A percentile compares a stretch with the other conserved stretches of the same genome.
Evolutionary conservation across 2,329 filamentous ascomycete genomes (phyloP).

Genomic region (Penicillium sp.): DNA sequence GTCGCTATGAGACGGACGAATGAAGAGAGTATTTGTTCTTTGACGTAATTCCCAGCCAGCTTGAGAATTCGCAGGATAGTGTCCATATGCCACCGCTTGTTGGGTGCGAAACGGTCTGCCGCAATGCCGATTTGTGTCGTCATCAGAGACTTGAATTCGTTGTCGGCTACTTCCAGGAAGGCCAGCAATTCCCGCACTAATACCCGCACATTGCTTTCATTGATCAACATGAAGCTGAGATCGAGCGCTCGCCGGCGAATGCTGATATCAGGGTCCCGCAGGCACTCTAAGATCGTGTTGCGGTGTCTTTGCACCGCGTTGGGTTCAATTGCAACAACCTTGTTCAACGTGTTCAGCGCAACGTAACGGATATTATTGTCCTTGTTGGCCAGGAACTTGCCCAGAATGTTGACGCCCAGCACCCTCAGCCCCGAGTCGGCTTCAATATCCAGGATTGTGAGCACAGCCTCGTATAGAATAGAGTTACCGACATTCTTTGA

Average conservation of each 20-base stretch:
- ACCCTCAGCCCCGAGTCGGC: conserved; percentile 93
- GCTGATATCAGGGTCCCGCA: conserved; percentile 96
- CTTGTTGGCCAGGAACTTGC: conserved; percentile 96
- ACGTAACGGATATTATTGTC: conserved; percentile 99
- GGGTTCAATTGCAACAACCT: conserved; percentile 95
- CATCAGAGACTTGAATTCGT: conserved; percentile 98
- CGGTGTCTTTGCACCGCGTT: conserved; percentile 96
- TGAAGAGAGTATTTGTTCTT: conserved; percentile 94
- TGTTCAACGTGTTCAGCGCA: conserved; percentile 93
- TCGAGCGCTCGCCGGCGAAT: conserved; percentile 93
- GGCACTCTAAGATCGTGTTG: conserved; percentile 94
- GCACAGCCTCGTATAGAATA: conserved; percentile 93
- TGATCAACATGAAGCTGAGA: conserved; percentile 96
- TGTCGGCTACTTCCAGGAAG: conserved; percentile 94
- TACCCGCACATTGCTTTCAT: conserved; percentile 91
- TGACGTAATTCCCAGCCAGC: conserved; percentile 92
- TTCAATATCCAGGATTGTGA: conserved; percentile 96
- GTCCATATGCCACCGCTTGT: conserved; percentile 97
- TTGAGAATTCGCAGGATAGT: conserved; percentile 94
- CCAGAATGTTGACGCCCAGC: conserved; percentile 94
- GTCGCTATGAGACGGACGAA: conserved; percentile 95
- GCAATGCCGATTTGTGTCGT: conserved; percentile 97
- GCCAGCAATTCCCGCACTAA: conserved; percentile 89
- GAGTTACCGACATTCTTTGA: conserved; percentile 98
- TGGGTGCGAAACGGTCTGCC: conserved; percentile 90